Evolutionary conservation across 202 grass and related monocot species (phyloP).

Genomic region (Carex sylvatica): DNA sequence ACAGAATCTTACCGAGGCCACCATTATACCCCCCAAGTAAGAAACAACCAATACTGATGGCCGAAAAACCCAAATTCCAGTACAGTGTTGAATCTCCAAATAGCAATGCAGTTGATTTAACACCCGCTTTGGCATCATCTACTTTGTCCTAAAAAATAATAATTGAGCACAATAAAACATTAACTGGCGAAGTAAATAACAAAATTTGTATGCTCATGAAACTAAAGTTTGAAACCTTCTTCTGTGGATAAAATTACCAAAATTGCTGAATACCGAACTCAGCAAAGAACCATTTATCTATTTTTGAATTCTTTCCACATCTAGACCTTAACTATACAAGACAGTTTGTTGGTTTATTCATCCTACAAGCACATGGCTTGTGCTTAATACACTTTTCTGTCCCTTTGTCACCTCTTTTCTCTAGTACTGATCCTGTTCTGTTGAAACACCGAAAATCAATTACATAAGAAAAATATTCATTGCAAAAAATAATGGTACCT

Average conservation of each 20-base stretch:
- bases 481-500: not conserved
- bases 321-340: not conserved
- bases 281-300: not conserved
- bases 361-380: not conserved
- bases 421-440: not conserved
- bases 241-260: not conserved
- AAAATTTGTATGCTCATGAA: not conserved
- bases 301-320: not conserved
- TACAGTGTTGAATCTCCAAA: slow-evolving; percentile 34
- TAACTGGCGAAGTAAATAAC: not conserved
- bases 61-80: slow-evolving; percentile 41
- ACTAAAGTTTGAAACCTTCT: not conserved
- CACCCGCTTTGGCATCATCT: slow-evolving; percentile 42
- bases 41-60: slow-evolving; percentile 28
- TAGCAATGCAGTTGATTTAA: slow-evolving; percentile 44
- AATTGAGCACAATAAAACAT: not conserved
- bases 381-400: not conserved
- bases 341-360: not conserved
- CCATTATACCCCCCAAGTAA: slow-evolving; percentile 38
- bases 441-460: not conserved
- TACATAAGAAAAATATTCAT: not conserved
- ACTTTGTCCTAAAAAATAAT: slow-evolving; percentile 37
- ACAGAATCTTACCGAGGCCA: not conserved
- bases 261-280: not conserved
- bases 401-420: not conserved